Percentiles rank a stretch among this genome's conserved stretches.
These are phyloP conservation scores for Chernovozyma sophiae-reginae DNA, from an alignment of 1,139 yeast species.

Conservation along the genomic window DNA sequence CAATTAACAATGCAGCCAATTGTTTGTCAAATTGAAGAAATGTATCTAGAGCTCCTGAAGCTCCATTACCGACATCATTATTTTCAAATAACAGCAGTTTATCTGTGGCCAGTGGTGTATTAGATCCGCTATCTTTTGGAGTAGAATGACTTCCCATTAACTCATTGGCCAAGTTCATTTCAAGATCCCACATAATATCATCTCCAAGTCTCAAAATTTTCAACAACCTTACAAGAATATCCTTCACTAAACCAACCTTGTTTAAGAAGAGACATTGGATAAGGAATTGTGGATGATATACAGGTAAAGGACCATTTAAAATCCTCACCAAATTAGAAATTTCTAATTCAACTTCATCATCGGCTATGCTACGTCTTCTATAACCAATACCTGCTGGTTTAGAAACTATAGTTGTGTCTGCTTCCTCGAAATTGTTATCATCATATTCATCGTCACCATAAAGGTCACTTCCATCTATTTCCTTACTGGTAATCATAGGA, in stretches of 20 bases:
- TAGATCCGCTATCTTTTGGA: constrained; percentile 1
- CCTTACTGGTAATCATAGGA: constrained; percentile 44
- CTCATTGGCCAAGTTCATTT: constrained; percentile 18
- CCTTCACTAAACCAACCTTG: constrained; percentile 53
- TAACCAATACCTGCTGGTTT: constrained; percentile 1
- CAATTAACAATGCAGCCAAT: constrained; percentile 49
- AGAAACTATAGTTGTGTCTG: constrained; percentile 13
- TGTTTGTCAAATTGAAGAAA: constrained; percentile 40
- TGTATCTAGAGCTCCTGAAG: constrained; percentile 20
- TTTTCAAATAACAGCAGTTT: background rate
- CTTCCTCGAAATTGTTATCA: constrained; percentile 27
- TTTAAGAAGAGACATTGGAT: constrained; percentile 73
- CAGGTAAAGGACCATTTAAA: constrained; percentile 83
- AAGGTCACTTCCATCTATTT: constrained; percentile 14
- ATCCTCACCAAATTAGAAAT: constrained; percentile 61
- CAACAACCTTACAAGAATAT: constrained; percentile 52
- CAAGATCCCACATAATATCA: constrained; percentile 32
- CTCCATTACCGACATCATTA: constrained; percentile 1
- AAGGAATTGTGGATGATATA: constrained; percentile 87
- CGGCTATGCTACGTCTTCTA: background rate
- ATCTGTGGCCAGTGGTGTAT: background rate
- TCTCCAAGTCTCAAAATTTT: constrained; percentile 42
- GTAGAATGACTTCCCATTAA: background rate
- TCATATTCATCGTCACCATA: constrained; percentile 8
- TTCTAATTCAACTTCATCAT: constrained; percentile 13